Evolutionary conservation across 768 basidiomycete species (phyloP).

Genomic region (Boletus subparvulus): DNA sequence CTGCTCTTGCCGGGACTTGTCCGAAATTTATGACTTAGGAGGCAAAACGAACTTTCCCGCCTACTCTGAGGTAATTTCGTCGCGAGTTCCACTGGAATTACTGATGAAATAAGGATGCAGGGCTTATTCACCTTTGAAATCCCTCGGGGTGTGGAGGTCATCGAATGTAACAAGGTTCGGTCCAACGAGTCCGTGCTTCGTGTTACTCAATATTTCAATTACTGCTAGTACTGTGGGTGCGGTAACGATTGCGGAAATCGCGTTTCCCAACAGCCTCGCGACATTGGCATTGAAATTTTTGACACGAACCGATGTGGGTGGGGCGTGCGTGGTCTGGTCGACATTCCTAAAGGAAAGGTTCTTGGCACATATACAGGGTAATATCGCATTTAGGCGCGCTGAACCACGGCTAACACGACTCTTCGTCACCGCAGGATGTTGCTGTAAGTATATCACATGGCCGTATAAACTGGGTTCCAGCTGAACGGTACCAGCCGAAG

Average conservation of each 20-base stretch:
- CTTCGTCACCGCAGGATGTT: slow-evolving; percentile 37
- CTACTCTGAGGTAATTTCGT: slow-evolving; percentile 39
- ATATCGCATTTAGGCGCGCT: slow-evolving; percentile 14
- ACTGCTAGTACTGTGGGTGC: slow-evolving; percentile 47
- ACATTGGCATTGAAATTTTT: slow-evolving; percentile 63
- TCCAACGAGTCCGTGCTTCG: not conserved
- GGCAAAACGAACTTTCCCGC: slow-evolving; percentile 36
- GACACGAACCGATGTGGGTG: slow-evolving; percentile 59
- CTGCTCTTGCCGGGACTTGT: slow-evolving; percentile 52
- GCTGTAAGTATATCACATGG: slow-evolving; percentile 37
- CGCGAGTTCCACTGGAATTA: not conserved
- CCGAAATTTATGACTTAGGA: slow-evolving; percentile 36
- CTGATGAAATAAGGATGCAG: slow-evolving; percentile 31
- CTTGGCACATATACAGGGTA: slow-evolving; percentile 72
- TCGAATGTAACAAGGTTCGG: slow-evolving; percentile 66
- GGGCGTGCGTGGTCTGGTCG: slow-evolving; percentile 54
- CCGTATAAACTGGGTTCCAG: not conserved
- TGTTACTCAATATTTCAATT: not conserved
- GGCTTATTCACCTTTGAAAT: slow-evolving; percentile 48
- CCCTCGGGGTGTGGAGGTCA: slow-evolving; percentile 46
- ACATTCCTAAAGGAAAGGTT: slow-evolving; percentile 53
- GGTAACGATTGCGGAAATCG: slow-evolving; percentile 51
- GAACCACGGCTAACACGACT: slow-evolving; percentile 2
- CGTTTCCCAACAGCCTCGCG: slow-evolving; percentile 58
- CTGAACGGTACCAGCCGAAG: slow-evolving; percentile 38